Base-by-base conservation (phyloP, 163 green algal genomes). In the Chlorella variabilis region DNA sequence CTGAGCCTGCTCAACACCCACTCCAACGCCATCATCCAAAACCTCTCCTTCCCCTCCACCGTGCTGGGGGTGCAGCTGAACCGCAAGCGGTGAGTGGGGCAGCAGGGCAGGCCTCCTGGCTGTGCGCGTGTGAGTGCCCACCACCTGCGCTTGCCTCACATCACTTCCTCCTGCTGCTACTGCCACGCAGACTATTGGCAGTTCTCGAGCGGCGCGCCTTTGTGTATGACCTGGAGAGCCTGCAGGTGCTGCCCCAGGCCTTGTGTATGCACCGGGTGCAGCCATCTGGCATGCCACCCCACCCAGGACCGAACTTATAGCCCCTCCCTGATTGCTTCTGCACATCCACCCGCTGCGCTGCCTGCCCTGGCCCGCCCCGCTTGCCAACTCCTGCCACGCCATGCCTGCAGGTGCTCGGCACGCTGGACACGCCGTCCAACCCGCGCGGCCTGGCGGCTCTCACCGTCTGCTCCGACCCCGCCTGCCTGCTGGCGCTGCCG, bases 31-130 rank as follows among this genome's bases (percentile, higher is more conserved):
- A 42, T 87, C 81, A 96, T 97, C 38, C 89, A 92, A 70, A 90
- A 93, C 67, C 76, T 96, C 3, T 88, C 78, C 41, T 96, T 95
- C 85, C 87, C 78, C n/a, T 86, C 87, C 15, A 83, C 87, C 1
- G 87, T 98, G 25, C 80, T 97, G 42, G 89, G 87, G 29, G 90
- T 97, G 54, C 86, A 86, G 1, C 84, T 98, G 54, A 97, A 97
- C 80, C 80, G 90, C 13, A 91, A 93, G 49, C 59, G 93, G 92
- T 96, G 66, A 54, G 85, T n/a, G n/a, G n/a, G n/a, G n/a, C n/a
- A n/a, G n/a, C n/a, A n/a, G n/a, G n/a, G n/a, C n/a, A n/a, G n/a
- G n/a, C n/a, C n/a, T n/a, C n/a, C n/a, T n/a, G n/a, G n/a, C n/a
- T n/a, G n/a, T n/a, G n/a, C n/a, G n/a, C n/a, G n/a, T 45, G 62